Evolutionary conservation across 805 yeast species (phyloP), one percentile per base, ranked within the genome.

Genomic region (Candida anglica): DNA sequence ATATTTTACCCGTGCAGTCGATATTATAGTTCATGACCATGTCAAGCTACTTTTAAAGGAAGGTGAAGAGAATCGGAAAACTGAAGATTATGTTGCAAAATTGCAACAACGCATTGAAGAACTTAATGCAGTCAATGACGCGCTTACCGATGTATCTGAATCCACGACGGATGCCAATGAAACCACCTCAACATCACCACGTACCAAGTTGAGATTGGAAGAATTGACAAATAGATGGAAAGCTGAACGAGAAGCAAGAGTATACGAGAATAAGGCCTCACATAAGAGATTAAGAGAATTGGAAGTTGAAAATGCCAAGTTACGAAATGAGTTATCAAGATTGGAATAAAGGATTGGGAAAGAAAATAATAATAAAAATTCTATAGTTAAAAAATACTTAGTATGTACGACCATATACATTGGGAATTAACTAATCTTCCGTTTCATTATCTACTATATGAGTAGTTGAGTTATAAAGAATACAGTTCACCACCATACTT

Each of bases 171-270:
- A 11, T 4, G 13, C 9, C 23, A 16, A 15, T 4, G 34, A 32
- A 15, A 23, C 19, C 15, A 17, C 6, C 11, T 7, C 19, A 5
- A 6, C 7, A n/a, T 43, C 50, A 3, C 71, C 73, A 13, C 56
- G 73, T 20, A 53, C 69, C 29, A 65, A 63, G 36, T 44, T 78
- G 29, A 63, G 87, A 35, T 60, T 81, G 11, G 79, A 76, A 16
- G 87, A 80, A 43, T 52, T 84, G 27, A 75, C 76, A 26, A 74
- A 66, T 41, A 66, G 81, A 46, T 80, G 86, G 81, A 77, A 79
- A 46, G 67, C 78, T 5, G 89, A 84, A 41, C 63, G 87, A 40
- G 93, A 83, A 52, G 73, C 83, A 14, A 58, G 88, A 19, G 73
- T 73, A 15, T 65, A 77, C 36, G 89, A 83, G 43, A 66, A 69